Percentiles rank a stretch among this genome's conserved stretches.
phyloP scores from a whole-genome alignment of 768 basidiomycete genomes.

The Podaxis rugospora region DNA sequence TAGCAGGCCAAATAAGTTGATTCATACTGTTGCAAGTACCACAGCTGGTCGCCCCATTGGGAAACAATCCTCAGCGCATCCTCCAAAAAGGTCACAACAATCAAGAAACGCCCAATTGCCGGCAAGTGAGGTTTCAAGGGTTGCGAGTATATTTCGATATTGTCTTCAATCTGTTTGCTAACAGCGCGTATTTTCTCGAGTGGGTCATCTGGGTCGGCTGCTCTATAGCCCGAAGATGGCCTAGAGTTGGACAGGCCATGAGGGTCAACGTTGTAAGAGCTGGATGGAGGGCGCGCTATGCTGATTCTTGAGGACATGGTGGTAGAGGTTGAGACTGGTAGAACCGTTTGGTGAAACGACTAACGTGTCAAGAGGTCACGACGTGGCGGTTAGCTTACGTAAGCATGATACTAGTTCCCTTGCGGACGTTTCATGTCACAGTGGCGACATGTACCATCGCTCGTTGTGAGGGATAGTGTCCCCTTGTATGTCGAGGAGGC shows the following conservation, averaged over 20 bases:
- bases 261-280: slow-evolving; percentile 64
- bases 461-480: not conserved
- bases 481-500: not conserved
- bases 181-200: slow-evolving; percentile 70
- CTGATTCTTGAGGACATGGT: slow-evolving; percentile 81
- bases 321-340: slow-evolving; percentile 22
- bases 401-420: slow-evolving; percentile 15
- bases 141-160: slow-evolving; percentile 87
- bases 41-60: slow-evolving; percentile 96
- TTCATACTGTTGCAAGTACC: slow-evolving; percentile 93
- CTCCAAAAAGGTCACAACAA: slow-evolving; percentile 97
- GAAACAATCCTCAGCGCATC: slow-evolving; percentile 91
- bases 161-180: slow-evolving; percentile 82
- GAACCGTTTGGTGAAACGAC: slow-evolving; percentile 16
- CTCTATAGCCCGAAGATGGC: slow-evolving; percentile 66
- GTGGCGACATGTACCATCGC: not conserved
- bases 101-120: slow-evolving; percentile 91
- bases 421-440: not conserved
- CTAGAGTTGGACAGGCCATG: slow-evolving; percentile 77
- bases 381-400: slow-evolving; percentile 42
- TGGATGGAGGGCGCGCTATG: slow-evolving; percentile 67
- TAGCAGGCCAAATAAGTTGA: slow-evolving; percentile 1
- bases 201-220: slow-evolving; percentile 79
- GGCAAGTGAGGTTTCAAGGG: slow-evolving; percentile 94
- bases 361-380: slow-evolving; percentile 43